A percentile compares a stretch with the other conserved stretches of the same genome.
phyloP scores from a whole-genome alignment of 129 eudicot genomes.

The Scalesia atractyloides region DNA sequence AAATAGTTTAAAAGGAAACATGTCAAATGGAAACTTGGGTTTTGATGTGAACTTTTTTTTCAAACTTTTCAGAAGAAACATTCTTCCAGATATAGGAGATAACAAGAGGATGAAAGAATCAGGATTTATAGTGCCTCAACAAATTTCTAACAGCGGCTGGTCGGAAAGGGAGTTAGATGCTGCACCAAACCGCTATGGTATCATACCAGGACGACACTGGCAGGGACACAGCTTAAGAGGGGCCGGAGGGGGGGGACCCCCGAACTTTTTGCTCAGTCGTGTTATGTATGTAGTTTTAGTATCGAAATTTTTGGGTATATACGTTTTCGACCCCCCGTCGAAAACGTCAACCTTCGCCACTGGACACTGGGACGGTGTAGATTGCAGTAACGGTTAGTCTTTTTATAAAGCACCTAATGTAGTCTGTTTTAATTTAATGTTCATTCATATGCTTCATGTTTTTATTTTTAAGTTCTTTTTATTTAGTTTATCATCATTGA shows the following conservation, averaged over 20 bases:
- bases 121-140: constrained; percentile 89
- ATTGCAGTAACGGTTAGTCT: constrained; percentile 83
- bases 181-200: constrained; percentile 86
- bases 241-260: too few relatives aligned
- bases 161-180: constrained; percentile 66
- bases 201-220: constrained; percentile 96
- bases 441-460: not conserved
- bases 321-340: too few relatives aligned
- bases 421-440: not conserved
- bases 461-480: too few relatives aligned
- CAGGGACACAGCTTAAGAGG: too few relatives aligned
- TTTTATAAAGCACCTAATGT: not conserved
- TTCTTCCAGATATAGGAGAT: constrained; percentile 73
- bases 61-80: constrained; percentile 60
- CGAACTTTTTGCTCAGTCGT: too few relatives aligned
- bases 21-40: not conserved
- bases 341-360: too few relatives aligned
- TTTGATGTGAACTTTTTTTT: not conserved
- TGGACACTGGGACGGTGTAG: constrained; percentile 99
- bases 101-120: constrained; percentile 86
- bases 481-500: too few relatives aligned
- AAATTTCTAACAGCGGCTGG: constrained; percentile 89
- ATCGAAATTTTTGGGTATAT: too few relatives aligned
- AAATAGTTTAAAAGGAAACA: too few relatives aligned
- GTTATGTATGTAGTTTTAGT: too few relatives aligned